These are phyloP conservation scores for Candida incommunis DNA, from an alignment of 805 yeast species.

Conservation along the genomic window DNA sequence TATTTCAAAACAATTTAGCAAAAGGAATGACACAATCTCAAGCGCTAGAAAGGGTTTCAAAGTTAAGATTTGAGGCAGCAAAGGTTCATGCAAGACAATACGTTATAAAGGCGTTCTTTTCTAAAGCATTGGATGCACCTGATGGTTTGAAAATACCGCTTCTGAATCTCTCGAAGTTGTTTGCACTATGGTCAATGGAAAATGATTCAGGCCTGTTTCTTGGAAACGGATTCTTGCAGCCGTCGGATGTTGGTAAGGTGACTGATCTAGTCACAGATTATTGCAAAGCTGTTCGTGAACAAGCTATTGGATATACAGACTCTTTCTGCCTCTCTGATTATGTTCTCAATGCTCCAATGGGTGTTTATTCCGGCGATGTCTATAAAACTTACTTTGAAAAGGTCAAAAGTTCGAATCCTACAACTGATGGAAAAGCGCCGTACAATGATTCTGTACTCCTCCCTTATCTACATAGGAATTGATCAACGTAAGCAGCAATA, in stretches of 20 bases:
- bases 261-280: slow-evolving; percentile 31
- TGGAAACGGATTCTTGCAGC: slow-evolving; percentile 40
- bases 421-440: slow-evolving; percentile 37
- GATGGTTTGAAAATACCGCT: slow-evolving; percentile 8
- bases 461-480: slow-evolving; percentile 18
- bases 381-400: slow-evolving; percentile 57
- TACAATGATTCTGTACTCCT: slow-evolving; percentile 25
- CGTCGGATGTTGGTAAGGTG: slow-evolving; percentile 29
- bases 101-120: slow-evolving; percentile 21
- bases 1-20: slow-evolving; percentile 9
- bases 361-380: slow-evolving; percentile 65
- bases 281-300: slow-evolving; percentile 40
- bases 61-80: slow-evolving; percentile 27
- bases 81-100: slow-evolving; percentile 25
- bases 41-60: slow-evolving; percentile 27
- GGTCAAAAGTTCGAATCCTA: slow-evolving; percentile 38
- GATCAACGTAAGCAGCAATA: background rate
- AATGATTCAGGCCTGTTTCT: slow-evolving; percentile 57
- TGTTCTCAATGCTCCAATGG: slow-evolving; percentile 67
- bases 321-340: slow-evolving; percentile 68
- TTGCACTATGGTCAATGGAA: slow-evolving; percentile 53
- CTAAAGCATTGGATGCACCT: slow-evolving; percentile 6
- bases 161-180: slow-evolving; percentile 17
- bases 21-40: slow-evolving; percentile 16
- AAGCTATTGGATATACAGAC: slow-evolving; percentile 66